phyloP scores from a whole-genome alignment of 225 moss, liverwort and hornwort genomes.

The Marchantia paleacea region DNA sequence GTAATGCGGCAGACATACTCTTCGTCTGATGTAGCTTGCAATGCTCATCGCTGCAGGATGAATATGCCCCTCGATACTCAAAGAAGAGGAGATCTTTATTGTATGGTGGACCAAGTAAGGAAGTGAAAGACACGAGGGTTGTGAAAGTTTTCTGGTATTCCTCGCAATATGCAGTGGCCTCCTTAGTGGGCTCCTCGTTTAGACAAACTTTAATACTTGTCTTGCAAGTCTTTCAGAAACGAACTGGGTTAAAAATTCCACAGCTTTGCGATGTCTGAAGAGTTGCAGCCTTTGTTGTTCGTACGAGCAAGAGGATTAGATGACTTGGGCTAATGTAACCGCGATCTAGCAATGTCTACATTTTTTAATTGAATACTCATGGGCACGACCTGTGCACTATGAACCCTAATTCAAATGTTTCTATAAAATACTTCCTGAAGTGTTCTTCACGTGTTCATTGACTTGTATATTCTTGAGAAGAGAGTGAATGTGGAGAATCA shows the following conservation, averaged over 20 bases:
- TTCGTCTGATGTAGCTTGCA: neutral
- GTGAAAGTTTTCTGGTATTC: neutral
- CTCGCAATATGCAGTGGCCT: too few relatives aligned
- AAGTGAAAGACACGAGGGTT: neutral
- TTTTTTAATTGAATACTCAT: neutral
- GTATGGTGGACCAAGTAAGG: conserved; percentile 46
- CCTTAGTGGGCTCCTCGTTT: too few relatives aligned
- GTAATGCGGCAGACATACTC: neutral
- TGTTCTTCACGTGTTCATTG: neutral
- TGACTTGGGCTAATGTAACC: neutral
- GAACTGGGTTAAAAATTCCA: neutral
- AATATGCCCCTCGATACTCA: conserved; percentile 86
- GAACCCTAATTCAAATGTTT: neutral
- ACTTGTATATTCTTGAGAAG: neutral
- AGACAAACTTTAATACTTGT: neutral
- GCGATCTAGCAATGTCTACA: neutral
- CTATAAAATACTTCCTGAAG: neutral
- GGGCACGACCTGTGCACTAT: neutral
- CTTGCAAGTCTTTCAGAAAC: neutral
- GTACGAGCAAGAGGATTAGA: too few relatives aligned
- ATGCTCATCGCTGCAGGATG: conserved; percentile 43
- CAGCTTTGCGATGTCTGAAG: neutral
- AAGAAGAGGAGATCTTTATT: conserved; percentile 82
- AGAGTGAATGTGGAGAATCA: neutral
- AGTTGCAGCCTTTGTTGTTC: neutral